phyloP scores from a whole-genome alignment of 768 basidiomycete genomes.

The Pholiota conissans region DNA sequence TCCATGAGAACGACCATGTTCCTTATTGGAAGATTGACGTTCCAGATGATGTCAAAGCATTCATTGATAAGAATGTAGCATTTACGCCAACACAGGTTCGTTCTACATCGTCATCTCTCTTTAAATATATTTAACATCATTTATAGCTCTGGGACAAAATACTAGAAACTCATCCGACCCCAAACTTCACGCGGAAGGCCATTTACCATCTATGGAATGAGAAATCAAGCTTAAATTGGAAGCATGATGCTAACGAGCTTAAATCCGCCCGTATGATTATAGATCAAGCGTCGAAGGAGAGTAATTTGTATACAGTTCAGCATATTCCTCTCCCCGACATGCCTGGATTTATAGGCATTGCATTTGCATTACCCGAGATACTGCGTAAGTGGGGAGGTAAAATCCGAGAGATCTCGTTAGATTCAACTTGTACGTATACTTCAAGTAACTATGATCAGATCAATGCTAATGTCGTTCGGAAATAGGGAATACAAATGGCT shows the following conservation, averaged over 20 bases:
- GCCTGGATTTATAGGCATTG: neutral
- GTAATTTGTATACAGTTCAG: no score
- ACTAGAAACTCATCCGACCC: neutral
- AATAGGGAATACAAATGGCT: slow-evolving; percentile 32
- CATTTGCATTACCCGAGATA: neutral
- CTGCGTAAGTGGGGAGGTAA: neutral
- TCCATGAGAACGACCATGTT: slow-evolving; percentile 22
- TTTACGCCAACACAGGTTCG: slow-evolving; percentile 3
- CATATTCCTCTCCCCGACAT: no score
- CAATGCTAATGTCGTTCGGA: neutral
- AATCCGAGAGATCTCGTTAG: neutral
- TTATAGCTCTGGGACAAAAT: slow-evolving; percentile 8
- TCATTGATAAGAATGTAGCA: slow-evolving; percentile 1
- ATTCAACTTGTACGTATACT: neutral
- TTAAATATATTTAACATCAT: no score
- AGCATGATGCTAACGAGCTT: slow-evolving; percentile 24
- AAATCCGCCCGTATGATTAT: slow-evolving; percentile 26
- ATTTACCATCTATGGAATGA: slow-evolving; percentile 24
- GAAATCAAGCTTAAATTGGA: slow-evolving; percentile 19
- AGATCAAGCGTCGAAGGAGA: slow-evolving; percentile 2
- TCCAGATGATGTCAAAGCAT: slow-evolving; percentile 8
- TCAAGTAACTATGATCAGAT: neutral
- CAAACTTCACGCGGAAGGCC: slow-evolving; percentile 10
- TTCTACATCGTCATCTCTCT: neutral
- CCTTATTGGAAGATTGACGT: slow-evolving; percentile 23